phyloP scores from a whole-genome alignment of 1,284 basidiomycete species.

The Apiotrichum gracile region DNA sequence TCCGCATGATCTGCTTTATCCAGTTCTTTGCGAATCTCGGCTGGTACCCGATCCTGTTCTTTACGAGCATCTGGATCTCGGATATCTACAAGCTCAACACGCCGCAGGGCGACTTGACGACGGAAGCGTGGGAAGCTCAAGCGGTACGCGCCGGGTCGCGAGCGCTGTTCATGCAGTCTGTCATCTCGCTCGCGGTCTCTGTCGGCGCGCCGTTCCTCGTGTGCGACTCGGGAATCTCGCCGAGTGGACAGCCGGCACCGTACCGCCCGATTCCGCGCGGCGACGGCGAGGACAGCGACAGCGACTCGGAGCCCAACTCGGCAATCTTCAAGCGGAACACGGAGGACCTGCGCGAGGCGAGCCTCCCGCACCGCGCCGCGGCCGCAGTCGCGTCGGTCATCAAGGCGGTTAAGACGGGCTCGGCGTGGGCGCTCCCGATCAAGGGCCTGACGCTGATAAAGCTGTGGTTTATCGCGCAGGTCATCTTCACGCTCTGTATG shows the following conservation, averaged over 20 bases:
- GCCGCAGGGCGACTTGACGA: constrained; percentile 21
- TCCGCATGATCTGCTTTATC: constrained; percentile 66
- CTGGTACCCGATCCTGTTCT: constrained; percentile 88
- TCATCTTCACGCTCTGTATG: constrained; percentile 45
- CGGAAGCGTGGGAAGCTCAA: constrained; percentile 52
- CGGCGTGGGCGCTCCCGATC: constrained; percentile 32
- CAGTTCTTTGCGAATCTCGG: constrained; percentile 75
- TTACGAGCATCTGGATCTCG: constrained; percentile 76
- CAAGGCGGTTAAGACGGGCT: constrained; percentile 15
- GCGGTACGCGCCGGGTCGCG: constrained; percentile 76
- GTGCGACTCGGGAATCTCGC: constrained; percentile 37
- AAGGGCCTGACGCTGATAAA: constrained; percentile 40
- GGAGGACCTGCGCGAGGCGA: constrained; percentile 2
- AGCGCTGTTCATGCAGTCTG: constrained; percentile 70
- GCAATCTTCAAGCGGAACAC: constrained; percentile 5
- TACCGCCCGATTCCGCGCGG: constrained; percentile 1
- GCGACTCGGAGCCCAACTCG: constrained; percentile 17
- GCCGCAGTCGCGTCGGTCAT: constrained; percentile 13
- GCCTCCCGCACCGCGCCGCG: constrained; percentile 1
- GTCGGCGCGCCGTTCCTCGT: constrained; percentile 69
- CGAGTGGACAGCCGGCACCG: constrained; percentile 3
- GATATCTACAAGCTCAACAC: constrained; percentile 66
- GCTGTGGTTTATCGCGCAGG: constrained; percentile 39
- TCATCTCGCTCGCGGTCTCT: constrained; percentile 65
- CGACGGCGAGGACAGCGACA: background rate